Percentiles rank a stretch among this genome's conserved stretches.
Evolutionary conservation across 495 filamentous ascomycete species (phyloP).

Genomic region (Podospora sp.): DNA sequence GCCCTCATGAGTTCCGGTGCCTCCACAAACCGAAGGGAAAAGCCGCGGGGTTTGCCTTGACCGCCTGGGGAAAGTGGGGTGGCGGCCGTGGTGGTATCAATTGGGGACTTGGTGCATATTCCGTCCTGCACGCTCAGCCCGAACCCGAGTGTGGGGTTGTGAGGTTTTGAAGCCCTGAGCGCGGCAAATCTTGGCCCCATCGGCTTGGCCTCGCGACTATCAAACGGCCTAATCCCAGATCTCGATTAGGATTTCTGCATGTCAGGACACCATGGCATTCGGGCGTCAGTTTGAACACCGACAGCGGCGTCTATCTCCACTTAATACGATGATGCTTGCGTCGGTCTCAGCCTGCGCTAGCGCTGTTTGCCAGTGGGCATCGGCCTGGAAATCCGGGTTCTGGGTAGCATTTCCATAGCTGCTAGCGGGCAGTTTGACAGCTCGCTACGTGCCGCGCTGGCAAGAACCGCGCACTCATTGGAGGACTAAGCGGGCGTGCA

Average conservation of each 20-base stretch:
- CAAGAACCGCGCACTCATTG: slow-evolving; percentile 5
- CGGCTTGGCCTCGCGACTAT: neutral
- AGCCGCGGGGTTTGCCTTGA: neutral
- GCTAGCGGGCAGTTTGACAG: neutral
- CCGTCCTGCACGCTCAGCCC: neutral
- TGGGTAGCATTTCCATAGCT: neutral
- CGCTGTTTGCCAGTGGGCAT: no score
- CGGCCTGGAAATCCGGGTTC: neutral
- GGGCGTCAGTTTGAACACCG: neutral
- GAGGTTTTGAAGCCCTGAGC: neutral
- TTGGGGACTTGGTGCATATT: neutral
- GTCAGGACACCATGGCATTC: neutral
- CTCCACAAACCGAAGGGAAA: neutral
- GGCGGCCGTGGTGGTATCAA: neutral
- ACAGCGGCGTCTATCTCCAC: neutral
- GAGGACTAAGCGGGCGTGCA: slow-evolving; percentile 15
- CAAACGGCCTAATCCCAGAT: neutral
- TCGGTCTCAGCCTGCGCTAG: neutral
- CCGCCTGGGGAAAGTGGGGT: neutral
- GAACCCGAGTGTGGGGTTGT: neutral
- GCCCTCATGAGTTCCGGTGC: neutral
- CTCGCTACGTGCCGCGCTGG: slow-evolving; percentile 10
- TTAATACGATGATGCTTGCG: neutral
- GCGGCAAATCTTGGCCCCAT: neutral
- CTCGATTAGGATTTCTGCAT: neutral